Evolutionary conservation across 495 filamentous ascomycete genomes (phyloP).

Genomic region (Hypomontagnella submonticulosa): DNA sequence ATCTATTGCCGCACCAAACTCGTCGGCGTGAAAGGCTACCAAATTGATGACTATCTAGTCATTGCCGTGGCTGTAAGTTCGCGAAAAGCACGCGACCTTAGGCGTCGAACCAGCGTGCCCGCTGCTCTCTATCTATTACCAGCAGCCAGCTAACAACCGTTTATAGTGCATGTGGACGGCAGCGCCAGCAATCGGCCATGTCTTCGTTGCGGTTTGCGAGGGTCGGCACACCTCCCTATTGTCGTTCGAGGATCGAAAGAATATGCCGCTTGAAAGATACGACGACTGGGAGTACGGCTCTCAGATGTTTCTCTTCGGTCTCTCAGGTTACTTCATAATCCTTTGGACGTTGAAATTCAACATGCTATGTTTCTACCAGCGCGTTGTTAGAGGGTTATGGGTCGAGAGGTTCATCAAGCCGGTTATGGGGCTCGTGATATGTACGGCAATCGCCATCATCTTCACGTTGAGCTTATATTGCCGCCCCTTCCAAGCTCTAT

Average conservation of each 20-base stretch:
- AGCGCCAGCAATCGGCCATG: constrained; percentile 16
- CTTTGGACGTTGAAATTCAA: constrained; percentile 32
- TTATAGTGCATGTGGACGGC: constrained; percentile 29
- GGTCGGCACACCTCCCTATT: constrained; percentile 26
- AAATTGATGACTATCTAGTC: constrained; percentile 21
- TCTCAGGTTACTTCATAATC: constrained; percentile 28
- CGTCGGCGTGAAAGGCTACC: constrained; percentile 18
- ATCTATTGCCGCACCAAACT: constrained; percentile 16
- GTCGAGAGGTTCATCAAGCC: constrained; percentile 32
- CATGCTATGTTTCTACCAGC: constrained; percentile 35
- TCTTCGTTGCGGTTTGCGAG: constrained; percentile 27
- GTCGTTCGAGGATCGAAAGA: constrained; percentile 21
- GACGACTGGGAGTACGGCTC: constrained; percentile 37
- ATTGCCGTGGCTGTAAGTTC: constrained; percentile 18
- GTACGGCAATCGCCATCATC: constrained; percentile 14
- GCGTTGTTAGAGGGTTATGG: constrained; percentile 25
- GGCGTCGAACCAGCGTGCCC: too few species aligned
- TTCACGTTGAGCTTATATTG: constrained; percentile 26
- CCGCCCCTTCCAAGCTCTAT: constrained; percentile 24
- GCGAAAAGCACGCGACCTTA: too few species aligned
- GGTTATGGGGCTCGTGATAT: constrained; percentile 19
- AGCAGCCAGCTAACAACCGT: background rate
- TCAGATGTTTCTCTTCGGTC: constrained; percentile 31
- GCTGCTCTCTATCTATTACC: too few species aligned
- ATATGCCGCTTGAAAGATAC: constrained; percentile 19